Percentiles rank a stretch among this genome's conserved stretches.
Evolutionary conservation across 2,329 filamentous ascomycete species (phyloP).

Genomic region (Aspergillus jensenii): DNA sequence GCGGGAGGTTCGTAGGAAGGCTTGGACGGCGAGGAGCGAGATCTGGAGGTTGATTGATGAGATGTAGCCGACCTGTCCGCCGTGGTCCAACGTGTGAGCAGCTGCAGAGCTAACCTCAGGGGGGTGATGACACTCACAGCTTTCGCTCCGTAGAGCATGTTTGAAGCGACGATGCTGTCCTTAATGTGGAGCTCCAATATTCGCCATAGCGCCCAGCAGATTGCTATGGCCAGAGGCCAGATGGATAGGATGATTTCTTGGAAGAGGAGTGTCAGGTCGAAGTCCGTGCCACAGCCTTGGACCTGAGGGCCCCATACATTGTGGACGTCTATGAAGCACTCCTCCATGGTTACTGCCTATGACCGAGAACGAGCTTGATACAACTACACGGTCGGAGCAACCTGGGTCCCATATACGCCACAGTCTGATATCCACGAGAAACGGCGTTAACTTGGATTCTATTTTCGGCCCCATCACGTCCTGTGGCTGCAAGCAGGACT

Average conservation of each 20-base stretch:
- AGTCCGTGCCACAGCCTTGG: not conserved
- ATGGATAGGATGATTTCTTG: not conserved
- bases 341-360: not conserved
- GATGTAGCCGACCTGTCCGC: not conserved
- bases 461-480: no score
- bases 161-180: not conserved
- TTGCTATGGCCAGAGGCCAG: not conserved
- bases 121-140: not conserved
- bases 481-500: no score
- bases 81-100: not conserved
- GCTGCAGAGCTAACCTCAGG: not conserved
- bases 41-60: not conserved
- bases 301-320: not conserved
- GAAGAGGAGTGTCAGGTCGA: not conserved
- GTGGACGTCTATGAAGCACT: not conserved
- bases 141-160: not conserved
- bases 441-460: no score
- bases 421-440: no score
- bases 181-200: not conserved
- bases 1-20: not conserved
- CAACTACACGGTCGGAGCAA: no score
- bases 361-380: no score
- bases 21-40: not conserved
- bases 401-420: no score
- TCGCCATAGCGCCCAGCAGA: not conserved